Evolutionary conservation across 768 basidiomycete genomes (phyloP).

Genomic region (Russula lepida): DNA sequence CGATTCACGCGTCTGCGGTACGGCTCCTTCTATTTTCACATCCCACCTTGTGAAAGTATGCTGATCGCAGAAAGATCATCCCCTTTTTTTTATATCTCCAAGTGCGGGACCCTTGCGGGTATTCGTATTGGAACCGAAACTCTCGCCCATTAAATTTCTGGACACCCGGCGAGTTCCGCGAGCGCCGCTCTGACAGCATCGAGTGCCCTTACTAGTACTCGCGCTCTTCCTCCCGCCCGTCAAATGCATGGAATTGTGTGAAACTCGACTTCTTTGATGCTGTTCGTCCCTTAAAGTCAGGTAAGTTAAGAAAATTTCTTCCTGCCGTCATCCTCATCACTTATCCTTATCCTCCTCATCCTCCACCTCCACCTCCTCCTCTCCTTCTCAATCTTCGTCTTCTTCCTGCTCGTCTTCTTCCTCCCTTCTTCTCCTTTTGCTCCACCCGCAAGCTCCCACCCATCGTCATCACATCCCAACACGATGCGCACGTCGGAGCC

Average conservation of each 20-base stretch:
- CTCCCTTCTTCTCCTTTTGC: neutral
- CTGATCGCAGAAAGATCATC: too few relatives aligned
- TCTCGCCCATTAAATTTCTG: too few relatives aligned
- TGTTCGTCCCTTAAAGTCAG: neutral
- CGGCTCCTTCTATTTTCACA: too few relatives aligned
- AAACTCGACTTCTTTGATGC: neutral
- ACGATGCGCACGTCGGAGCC: neutral
- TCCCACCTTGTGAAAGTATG: too few relatives aligned
- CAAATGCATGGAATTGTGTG: too few relatives aligned
- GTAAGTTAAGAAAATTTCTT: neutral
- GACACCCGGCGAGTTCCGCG: neutral
- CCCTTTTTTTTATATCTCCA: too few relatives aligned
- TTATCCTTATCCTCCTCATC: too few relatives aligned
- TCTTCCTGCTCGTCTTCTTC: neutral
- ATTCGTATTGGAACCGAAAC: too few relatives aligned
- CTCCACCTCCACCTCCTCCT: neutral
- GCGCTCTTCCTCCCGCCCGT: neutral
- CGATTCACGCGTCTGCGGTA: too few relatives aligned
- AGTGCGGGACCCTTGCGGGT: too few relatives aligned
- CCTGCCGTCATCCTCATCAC: neutral
- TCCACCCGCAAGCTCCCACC: neutral
- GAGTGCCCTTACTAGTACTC: neutral
- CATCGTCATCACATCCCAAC: neutral
- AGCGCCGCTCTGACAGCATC: neutral
- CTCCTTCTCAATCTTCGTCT: neutral